Evolutionary conservation across 768 basidiomycete species (phyloP).

Genomic region (Suillus lakei): DNA sequence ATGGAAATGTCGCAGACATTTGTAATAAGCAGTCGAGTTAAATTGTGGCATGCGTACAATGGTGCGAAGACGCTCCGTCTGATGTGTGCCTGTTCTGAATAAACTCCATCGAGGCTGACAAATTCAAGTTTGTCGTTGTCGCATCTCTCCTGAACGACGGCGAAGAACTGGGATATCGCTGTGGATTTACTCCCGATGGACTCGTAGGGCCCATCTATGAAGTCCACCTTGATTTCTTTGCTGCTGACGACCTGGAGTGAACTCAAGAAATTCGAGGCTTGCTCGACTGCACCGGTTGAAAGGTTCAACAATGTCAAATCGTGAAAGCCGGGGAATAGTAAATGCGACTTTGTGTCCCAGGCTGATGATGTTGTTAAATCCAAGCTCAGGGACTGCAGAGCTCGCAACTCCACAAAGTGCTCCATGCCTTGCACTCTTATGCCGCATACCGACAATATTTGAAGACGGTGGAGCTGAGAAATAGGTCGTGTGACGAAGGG

Average conservation of each 20-base stretch:
- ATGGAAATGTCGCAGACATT: slow-evolving; percentile 16
- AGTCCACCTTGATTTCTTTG: neutral
- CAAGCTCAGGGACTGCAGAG: neutral
- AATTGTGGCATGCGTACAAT: neutral
- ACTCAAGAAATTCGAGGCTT: neutral
- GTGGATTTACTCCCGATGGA: neutral
- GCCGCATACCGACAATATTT: neutral
- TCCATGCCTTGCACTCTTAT: neutral
- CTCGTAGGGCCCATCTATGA: too few species aligned
- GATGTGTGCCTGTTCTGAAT: neutral
- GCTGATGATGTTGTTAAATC: neutral
- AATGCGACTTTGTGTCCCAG: neutral
- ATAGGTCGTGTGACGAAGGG: neutral
- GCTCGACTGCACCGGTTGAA: neutral
- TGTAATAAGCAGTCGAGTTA: slow-evolving; percentile 5
- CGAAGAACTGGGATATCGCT: neutral
- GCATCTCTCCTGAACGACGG: neutral
- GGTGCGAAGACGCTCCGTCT: neutral
- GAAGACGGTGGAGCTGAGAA: neutral
- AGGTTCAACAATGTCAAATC: neutral
- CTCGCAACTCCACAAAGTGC: neutral
- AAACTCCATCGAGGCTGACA: neutral
- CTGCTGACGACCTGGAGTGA: neutral
- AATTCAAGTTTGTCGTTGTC: neutral
- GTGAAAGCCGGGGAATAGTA: neutral